These are phyloP conservation scores for Diplodia sapinea DNA, from an alignment of 2,329 filamentous ascomycete genomes.

Conservation along the genomic window DNA sequence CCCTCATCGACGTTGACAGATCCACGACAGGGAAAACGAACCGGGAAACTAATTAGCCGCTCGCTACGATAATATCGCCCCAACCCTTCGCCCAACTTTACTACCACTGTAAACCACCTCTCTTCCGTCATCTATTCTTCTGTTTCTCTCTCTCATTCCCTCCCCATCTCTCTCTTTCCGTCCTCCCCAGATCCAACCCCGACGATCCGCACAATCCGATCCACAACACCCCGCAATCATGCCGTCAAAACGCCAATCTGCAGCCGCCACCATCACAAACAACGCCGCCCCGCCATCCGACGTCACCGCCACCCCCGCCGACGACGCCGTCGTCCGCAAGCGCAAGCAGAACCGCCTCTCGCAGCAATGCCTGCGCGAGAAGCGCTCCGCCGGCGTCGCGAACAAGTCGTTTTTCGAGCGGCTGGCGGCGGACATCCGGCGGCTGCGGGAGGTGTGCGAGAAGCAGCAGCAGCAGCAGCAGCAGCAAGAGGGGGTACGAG, in stretches of 20 bases:
- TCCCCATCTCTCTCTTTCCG: too few species aligned
- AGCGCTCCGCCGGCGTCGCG: slow-evolving; percentile 11
- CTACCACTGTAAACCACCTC: too few species aligned
- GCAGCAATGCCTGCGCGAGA: slow-evolving; percentile 30
- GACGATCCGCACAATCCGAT: too few species aligned
- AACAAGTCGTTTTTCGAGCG: slow-evolving; percentile 1
- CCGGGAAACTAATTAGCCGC: too few species aligned
- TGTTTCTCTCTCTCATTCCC: too few species aligned
- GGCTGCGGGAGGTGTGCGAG: slow-evolving; percentile 7
- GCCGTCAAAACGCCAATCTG: neutral
- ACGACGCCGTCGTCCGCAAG: slow-evolving; percentile 10
- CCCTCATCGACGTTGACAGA: too few species aligned
- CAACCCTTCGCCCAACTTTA: too few species aligned
- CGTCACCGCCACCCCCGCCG: neutral
- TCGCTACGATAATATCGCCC: too few species aligned
- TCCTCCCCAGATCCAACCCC: too few species aligned
- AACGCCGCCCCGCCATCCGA: neutral
- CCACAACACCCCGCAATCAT: neutral
- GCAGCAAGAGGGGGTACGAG: neutral
- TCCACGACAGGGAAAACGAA: too few species aligned
- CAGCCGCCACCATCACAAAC: neutral
- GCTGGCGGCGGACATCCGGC: neutral
- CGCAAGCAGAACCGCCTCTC: slow-evolving; percentile 31
- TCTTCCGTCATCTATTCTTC: too few species aligned
- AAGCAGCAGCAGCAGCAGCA: neutral